A percentile compares a stretch with the other conserved stretches of the same genome.
These are phyloP conservation scores for Globisporangium spiculum DNA, from an alignment of 352 stramenopile genomes.

Conservation along the genomic window DNA sequence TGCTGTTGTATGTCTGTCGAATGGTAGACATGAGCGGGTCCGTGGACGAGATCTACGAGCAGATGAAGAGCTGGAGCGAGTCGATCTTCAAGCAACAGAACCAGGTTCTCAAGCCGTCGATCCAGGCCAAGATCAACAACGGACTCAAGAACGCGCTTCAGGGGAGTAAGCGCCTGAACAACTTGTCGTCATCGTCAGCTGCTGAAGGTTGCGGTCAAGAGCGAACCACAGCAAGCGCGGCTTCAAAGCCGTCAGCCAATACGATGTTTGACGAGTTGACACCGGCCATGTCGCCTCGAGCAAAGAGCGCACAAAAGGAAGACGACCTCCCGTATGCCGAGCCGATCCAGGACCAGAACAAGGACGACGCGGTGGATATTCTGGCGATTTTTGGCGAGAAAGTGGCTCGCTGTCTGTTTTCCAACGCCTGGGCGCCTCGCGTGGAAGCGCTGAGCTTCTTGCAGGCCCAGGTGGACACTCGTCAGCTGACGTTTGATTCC, in stretches of 20 bases:
- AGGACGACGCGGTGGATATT: slow-evolving; percentile 40
- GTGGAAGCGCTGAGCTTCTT: slow-evolving; percentile 79
- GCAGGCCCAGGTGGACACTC: slow-evolving; percentile 61
- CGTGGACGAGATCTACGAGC: slow-evolving; percentile 60
- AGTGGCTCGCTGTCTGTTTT: slow-evolving; percentile 70
- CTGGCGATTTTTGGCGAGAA: slow-evolving; percentile 69
- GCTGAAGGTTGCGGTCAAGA: background rate
- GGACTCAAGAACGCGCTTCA: slow-evolving; percentile 63
- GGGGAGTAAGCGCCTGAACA: slow-evolving; percentile 58
- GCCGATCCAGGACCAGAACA: slow-evolving; percentile 61
- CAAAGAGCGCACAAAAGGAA: slow-evolving; percentile 59
- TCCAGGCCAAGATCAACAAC: slow-evolving; percentile 83
- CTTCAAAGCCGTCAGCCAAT: background rate
- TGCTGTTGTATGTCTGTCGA: background rate
- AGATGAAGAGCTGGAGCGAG: slow-evolving; percentile 73
- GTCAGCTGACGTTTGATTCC: slow-evolving; percentile 42
- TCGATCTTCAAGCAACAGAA: slow-evolving; percentile 76
- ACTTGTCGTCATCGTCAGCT: background rate
- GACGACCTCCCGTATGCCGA: slow-evolving; percentile 80
- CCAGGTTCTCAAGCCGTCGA: slow-evolving; percentile 61
- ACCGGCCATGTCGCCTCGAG: slow-evolving; percentile 29
- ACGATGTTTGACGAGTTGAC: slow-evolving; percentile 26
- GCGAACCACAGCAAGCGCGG: background rate
- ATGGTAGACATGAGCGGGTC: slow-evolving; percentile 51
- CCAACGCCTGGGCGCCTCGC: slow-evolving; percentile 75